Evolutionary conservation across 306 rosid genomes (phyloP), one percentile per base, ranked within the genome.

Genomic region (Citrullus mucosospermus): DNA sequence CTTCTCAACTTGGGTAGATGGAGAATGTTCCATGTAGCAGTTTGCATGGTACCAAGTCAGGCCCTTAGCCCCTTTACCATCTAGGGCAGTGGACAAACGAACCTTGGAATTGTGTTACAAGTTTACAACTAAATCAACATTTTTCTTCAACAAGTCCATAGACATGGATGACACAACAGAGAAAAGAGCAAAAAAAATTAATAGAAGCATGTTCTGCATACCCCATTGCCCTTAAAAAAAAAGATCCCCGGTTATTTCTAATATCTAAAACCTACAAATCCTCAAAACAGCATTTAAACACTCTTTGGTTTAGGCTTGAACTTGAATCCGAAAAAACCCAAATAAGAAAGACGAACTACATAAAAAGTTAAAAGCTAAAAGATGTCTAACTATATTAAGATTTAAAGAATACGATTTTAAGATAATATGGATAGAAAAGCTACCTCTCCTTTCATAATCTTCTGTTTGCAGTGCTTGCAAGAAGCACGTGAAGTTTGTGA

Each of bases 11-110:
- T 88, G 78, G 50, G 87, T 82, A 76, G 93, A 85, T 58, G 96
- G 97, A 25, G 88, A 92, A 39, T 62, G 74, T 79, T 88, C 96
- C 85, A 95, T 8, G 81, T 87, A 87, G 83, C 99, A 95, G 60
- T 86, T 95, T 76, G 92, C 97, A 85, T 95, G 99, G 86, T 92
- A 88, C 99, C 99, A 92, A 76, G 87, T 81, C 89, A 92, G 81
- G 44, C 96, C 81, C 84, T 78, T 95, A 67, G 99, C 78, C 84
- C 97, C 97, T 81, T 88, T 86, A 82, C 91, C 97, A 36, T 89
- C 89, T 68, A 91, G 93, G 80, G 90, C 91, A 50, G 86, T 65
- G 30, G 97, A 95, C 85, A 95, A 79, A 44, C 99, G 99, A 80
- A 89, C 89, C 99, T 94, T 68, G 84, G 83, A 74, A 70, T 91